A percentile compares a stretch with the other conserved stretches of the same genome.
Conservation (phyloP, 179 eudicot genomes). For the Silene noctiflora region DNA sequence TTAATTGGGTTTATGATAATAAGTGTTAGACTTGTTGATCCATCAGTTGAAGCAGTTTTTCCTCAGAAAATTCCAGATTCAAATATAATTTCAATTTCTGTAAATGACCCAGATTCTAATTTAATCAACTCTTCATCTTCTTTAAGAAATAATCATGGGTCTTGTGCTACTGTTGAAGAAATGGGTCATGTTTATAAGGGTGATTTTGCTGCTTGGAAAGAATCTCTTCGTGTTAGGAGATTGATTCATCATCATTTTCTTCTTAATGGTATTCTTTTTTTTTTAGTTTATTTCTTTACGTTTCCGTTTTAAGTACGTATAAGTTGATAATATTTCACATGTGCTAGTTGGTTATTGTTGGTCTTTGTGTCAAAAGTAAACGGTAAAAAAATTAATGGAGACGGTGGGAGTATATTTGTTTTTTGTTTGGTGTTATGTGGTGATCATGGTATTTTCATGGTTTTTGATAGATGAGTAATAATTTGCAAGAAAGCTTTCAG, state of each 20-base stretch:
- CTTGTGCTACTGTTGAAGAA: conserved; percentile 56
- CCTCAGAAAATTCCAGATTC: conserved; percentile 25
- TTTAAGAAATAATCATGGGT: not conserved
- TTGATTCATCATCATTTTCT: conserved; percentile 46
- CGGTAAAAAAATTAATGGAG: too few relatives aligned
- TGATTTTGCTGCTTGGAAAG: conserved; percentile 35
- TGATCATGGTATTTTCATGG: not conserved
- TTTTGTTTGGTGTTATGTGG: not conserved
- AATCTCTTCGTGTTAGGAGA: conserved; percentile 46
- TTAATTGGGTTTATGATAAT: conserved; percentile 29
- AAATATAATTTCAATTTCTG: conserved; percentile 27
- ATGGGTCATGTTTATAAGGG: conserved; percentile 41
- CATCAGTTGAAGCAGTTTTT: conserved; percentile 27
- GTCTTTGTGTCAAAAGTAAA: not conserved
- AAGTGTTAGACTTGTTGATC: conserved; percentile 34
- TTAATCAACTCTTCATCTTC: not conserved
- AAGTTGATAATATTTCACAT: too few relatives aligned
- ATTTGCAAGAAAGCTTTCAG: not conserved
- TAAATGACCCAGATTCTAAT: conserved; percentile 10
- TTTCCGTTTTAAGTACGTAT: not conserved
- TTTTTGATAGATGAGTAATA: not conserved
- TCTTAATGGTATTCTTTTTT: conserved; percentile 34
- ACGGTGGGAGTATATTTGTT: too few relatives aligned
- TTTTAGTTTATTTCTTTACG: not conserved
- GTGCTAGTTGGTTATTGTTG: not conserved